These are phyloP conservation scores for Hypoxylon intermedium DNA, from an alignment of 495 filamentous ascomycete genomes.

Conservation along the genomic window DNA sequence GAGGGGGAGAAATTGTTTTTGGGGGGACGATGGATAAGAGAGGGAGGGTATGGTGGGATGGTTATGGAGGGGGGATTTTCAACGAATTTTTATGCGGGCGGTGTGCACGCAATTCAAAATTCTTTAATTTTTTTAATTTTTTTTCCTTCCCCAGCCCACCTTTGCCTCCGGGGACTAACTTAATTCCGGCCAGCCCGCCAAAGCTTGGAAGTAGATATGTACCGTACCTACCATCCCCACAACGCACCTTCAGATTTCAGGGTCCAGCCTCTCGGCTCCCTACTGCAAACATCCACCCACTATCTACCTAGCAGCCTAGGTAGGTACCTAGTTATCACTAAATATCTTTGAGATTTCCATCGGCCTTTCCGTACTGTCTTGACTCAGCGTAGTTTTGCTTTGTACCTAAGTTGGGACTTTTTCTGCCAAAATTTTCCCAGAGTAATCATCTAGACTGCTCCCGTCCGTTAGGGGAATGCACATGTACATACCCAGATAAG, in stretches of 20 bases:
- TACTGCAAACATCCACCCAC: too few relatives aligned
- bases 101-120: slow-evolving; percentile 31
- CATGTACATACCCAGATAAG: too few relatives aligned
- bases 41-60: slow-evolving; percentile 11
- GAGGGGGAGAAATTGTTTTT: slow-evolving; percentile 15
- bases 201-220: slow-evolving; percentile 1
- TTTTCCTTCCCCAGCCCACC: slow-evolving; percentile 13
- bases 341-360: too few relatives aligned
- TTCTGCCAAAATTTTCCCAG: too few relatives aligned
- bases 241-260: too few relatives aligned
- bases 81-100: slow-evolving; percentile 38
- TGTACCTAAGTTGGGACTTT: too few relatives aligned
- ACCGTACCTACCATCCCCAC: slow-evolving; percentile 18
- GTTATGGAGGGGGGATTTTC: slow-evolving; percentile 28
- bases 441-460: too few relatives aligned
- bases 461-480: too few relatives aligned
- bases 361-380: too few relatives aligned
- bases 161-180: slow-evolving; percentile 25
- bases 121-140: slow-evolving; percentile 33
- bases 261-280: slow-evolving; percentile 18
- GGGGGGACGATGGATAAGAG: slow-evolving; percentile 14
- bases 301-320: too few relatives aligned
- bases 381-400: too few relatives aligned
- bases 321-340: slow-evolving; percentile 13
- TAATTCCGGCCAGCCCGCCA: slow-evolving; percentile 32